Base-by-base conservation (phyloP, 164 flowering plant species). In the Aristolochia fimbriata region DNA sequence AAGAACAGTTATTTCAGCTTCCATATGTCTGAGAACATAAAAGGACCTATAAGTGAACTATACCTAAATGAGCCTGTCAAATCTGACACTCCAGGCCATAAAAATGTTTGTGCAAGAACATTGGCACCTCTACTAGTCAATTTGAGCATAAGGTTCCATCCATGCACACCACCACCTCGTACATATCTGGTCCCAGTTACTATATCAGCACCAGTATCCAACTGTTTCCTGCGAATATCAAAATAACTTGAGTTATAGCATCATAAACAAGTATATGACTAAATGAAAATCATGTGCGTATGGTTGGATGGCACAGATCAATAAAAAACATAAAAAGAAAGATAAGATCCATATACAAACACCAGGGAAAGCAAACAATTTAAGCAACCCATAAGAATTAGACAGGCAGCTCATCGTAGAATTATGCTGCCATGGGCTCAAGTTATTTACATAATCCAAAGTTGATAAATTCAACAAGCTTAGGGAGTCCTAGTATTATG, bases 11-110 rank as follows among this genome's bases (percentile, higher is more conserved):
- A 37, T 37, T 37, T 10, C 10, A 37, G 43, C 12, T 37, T 7
- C 43, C 43, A 37, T 37, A 6, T 7, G 8, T 10, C 43, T 37
- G 43, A 37, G 9, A 37, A 37, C 43, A 7, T 49, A 1, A 17
- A 20, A 20, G 22, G 14, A 20, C 22, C 52, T 6, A 56, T 56
- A 10, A 11, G 43, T 56, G 46, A 60, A 51, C 47, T 6, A 47
- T 78, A 90, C 99, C 97, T 71, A 70, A 94, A 94, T 49, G 97
- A 94, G 62, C 99, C 99, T 49, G 97, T 94, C 68, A 94, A 74
- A 71, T 94, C 99, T 41, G 99, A 94, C 62, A 91, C 99, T 53
- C 99, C 99, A 55, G 97, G 97, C 99, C 96, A 91, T 11, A 94
- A 71, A 70, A 94, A 73, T 49, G 99, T 94, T 23, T 94, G 97